Evolutionary conservation across 2,329 filamentous ascomycete species (phyloP).

Genomic region (Cytospora leucostoma): DNA sequence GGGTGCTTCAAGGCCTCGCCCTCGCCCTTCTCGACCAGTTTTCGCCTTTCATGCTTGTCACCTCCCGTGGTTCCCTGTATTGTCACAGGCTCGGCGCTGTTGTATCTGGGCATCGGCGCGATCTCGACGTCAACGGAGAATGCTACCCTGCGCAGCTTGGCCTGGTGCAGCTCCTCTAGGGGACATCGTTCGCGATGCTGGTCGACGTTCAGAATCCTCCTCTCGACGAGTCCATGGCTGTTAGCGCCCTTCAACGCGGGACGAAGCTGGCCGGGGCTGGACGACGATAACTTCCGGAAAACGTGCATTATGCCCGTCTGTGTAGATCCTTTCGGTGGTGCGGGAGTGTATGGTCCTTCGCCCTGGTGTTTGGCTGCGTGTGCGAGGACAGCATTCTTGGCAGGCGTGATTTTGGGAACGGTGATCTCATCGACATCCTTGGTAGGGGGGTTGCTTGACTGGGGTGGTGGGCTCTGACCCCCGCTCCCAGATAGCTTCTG

Average conservation of each 20-base stretch:
- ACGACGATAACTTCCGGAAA: conserved; percentile 78
- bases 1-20: conserved; percentile 72
- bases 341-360: conserved; percentile 69
- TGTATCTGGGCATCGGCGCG: conserved; percentile 79
- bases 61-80: conserved; percentile 49
- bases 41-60: conserved; percentile 63
- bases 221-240: conserved; percentile 73
- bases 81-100: conserved; percentile 55
- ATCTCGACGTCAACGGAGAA: conserved; percentile 99
- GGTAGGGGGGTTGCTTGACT: conserved; percentile 38
- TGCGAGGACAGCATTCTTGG: conserved; percentile 61
- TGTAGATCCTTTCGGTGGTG: conserved; percentile 64
- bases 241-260: conserved; percentile 48
- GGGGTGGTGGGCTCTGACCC: conserved; percentile 34
- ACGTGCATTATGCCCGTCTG: conserved; percentile 79
- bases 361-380: conserved; percentile 58
- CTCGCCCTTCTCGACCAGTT: conserved; percentile 69
- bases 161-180: conserved; percentile 75
- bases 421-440: conserved; percentile 45
- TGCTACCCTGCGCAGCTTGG: conserved; percentile 82
- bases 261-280: conserved; percentile 50
- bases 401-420: conserved; percentile 51
- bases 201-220: conserved; percentile 84
- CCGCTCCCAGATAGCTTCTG: conserved; percentile 77
- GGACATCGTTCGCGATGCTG: conserved; percentile 75